Base-by-base conservation (phyloP, 2,329 filamentous ascomycete genomes). In the Pezicula neosporulosa region DNA sequence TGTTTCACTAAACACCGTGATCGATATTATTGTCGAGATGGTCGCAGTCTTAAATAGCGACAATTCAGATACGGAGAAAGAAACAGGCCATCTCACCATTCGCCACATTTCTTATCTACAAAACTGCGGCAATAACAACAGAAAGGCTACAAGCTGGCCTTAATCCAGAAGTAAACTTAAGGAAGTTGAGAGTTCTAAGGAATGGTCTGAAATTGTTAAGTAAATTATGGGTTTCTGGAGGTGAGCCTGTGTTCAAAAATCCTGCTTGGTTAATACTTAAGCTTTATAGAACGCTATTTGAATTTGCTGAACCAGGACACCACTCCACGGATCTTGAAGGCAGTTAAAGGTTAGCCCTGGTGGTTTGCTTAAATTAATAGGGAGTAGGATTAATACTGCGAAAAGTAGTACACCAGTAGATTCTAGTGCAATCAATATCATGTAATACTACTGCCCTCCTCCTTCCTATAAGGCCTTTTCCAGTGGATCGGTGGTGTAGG, bases 101-200 rank as follows among this genome's bases (percentile, higher is more conserved):
- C 24, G 33, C 37, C 10, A 48, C n/a, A 27, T 52, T 52, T 44
- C 39, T 52, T 28, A 19, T 52, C 16, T 52, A 52, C 39, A 48
- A 48, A 48, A 39, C 50, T 36, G 50, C 50, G 16, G 44, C 30
- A 15, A 44, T 48, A 44, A 38, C 19, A 19, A 52, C 28, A 8
- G 45, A 19, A 38, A 48, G 16, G 41, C 21, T 52, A 38, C 38
- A 44, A 19, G 39, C 4, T n/a, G 38, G 24, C 13, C 19, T 44
- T 48, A 33, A 52, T 44, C n/a, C 38, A 36, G 45, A 44, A 28
- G 41, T 5, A 19, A 44, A 44, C 16, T 18, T 48, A 30, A 19
- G 30, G 45, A 44, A 28, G 33, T 44, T 52, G 41, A 48, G 30
- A 30, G 30, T 37, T 44, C 28, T 52, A 35, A 24, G 50, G 24